These are phyloP conservation scores for Elongisporangium senticosum DNA, from an alignment of 352 stramenopile genomes.

Conservation along the genomic window DNA sequence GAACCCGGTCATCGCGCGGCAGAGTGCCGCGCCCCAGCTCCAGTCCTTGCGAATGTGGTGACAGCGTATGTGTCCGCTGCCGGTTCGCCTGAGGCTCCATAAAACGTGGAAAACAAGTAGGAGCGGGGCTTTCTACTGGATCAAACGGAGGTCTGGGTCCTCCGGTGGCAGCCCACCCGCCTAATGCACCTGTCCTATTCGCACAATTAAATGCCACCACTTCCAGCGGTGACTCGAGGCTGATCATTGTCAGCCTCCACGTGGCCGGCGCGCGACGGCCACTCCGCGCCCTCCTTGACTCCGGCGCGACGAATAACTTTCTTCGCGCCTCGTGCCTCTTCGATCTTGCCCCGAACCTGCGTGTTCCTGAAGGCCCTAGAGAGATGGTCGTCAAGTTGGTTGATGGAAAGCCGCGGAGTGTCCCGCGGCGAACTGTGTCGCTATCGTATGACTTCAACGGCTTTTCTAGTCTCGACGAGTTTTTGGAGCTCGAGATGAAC, in stretches of 20 bases:
- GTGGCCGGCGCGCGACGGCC: conserved; percentile 5
- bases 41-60: background rate
- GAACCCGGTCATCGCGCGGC: conserved; percentile 9
- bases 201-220: conserved; percentile 12
- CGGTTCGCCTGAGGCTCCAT: background rate
- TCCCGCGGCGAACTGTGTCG: conserved; percentile 1
- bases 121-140: conserved; percentile 7
- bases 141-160: conserved; percentile 1
- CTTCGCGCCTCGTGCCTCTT: conserved; percentile 8
- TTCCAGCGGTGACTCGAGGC: conserved; percentile 7
- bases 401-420: conserved; percentile 6
- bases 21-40: conserved; percentile 9
- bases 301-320: conserved; percentile 20
- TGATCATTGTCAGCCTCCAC: conserved; percentile 13
- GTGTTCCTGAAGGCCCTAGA: no score
- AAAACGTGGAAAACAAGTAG: conserved; percentile 11
- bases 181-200: background rate
- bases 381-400: background rate
- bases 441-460: conserved; percentile 9
- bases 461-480: conserved; percentile 9
- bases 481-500: conserved; percentile 21
- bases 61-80: background rate
- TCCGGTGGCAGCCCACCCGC: conserved; percentile 2
- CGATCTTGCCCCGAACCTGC: no score
- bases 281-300: conserved; percentile 13